A percentile compares a stretch with the other conserved stretches of the same genome.
phyloP scores from a whole-genome alignment of 1,284 basidiomycete species.

The Austroboletus niveus region DNA sequence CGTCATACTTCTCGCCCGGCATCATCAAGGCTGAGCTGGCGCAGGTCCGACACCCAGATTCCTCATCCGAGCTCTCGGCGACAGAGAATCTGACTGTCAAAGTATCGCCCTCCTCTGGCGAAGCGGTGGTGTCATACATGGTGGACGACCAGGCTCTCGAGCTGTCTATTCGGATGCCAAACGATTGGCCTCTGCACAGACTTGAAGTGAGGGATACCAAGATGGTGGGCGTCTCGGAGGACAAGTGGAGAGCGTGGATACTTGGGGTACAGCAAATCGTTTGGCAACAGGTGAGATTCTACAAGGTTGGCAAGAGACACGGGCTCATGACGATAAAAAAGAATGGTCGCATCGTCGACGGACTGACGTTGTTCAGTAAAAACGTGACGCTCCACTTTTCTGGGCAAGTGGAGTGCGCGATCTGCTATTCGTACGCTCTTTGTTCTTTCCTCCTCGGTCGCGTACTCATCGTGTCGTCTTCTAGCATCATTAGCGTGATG shows the following conservation, averaged over 20 bases:
- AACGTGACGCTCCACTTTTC: constrained; percentile 92
- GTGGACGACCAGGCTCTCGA: constrained; percentile 97
- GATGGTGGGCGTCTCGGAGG: constrained; percentile 87
- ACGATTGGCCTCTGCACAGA: constrained; percentile 87
- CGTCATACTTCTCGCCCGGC: constrained; percentile 87
- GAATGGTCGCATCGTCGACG: constrained; percentile 93
- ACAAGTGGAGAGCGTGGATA: constrained; percentile 92
- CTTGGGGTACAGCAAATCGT: constrained; percentile 92
- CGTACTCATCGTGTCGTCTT: neutral
- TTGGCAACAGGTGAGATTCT: constrained; percentile 69
- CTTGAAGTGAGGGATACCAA: constrained; percentile 88
- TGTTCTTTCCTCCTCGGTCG: neutral
- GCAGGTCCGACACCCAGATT: constrained; percentile 67
- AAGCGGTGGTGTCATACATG: constrained; percentile 78
- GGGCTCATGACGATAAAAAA: constrained; percentile 30
- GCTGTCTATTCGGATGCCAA: constrained; percentile 83
- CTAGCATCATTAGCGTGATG: constrained; percentile 88
- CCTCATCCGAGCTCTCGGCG: constrained; percentile 67
- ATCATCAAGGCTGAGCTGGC: constrained; percentile 84
- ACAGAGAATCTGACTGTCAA: constrained; percentile 79
- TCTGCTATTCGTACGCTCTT: constrained; percentile 84
- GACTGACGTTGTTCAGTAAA: constrained; percentile 91
- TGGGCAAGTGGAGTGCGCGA: constrained; percentile 91
- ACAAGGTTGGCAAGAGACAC: constrained; percentile 15
- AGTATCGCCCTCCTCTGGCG: constrained; percentile 65